Evolutionary conservation across 371 early-diverging fungal genomes (phyloP).

Genomic region (Mortierella sp.): DNA sequence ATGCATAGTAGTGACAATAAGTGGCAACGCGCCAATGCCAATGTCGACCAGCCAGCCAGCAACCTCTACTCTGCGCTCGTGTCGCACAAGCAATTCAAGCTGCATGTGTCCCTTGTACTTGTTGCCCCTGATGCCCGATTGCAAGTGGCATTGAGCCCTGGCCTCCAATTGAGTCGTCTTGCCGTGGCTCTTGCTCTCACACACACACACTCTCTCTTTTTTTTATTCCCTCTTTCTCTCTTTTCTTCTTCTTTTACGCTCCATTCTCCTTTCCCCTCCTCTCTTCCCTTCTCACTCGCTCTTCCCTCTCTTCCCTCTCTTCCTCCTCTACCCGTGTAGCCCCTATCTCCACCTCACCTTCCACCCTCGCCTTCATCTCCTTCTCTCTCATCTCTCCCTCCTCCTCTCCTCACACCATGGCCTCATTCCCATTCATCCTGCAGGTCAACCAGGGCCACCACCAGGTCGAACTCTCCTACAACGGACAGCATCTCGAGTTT

Average conservation of each 20-base stretch:
- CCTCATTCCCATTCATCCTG: conserved; percentile 49
- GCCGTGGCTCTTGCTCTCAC: neutral
- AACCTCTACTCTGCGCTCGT: too few species aligned
- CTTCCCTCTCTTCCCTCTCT: neutral
- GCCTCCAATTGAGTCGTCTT: neutral
- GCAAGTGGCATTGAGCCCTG: too few species aligned
- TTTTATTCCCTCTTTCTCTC: too few species aligned
- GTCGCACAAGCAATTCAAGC: too few species aligned
- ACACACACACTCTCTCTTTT: too few species aligned
- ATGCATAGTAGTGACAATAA: too few species aligned
- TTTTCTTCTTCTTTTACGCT: neutral
- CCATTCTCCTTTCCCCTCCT: neutral
- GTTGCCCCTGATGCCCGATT: too few species aligned
- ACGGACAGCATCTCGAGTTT: conserved; percentile 46
- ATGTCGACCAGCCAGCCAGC: too few species aligned
- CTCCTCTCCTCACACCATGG: conserved; percentile 19
- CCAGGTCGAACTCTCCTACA: conserved; percentile 44
- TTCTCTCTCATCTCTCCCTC: neutral
- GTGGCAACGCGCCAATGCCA: too few species aligned
- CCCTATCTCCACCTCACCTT: neutral
- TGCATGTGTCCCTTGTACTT: too few species aligned
- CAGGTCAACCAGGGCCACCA: conserved; percentile 24
- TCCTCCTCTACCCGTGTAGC: neutral
- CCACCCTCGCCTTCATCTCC: neutral
- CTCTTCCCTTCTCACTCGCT: neutral